Base-by-base conservation (phyloP, 345 rosid genomes). In the Aethionema arabicum region DNA sequence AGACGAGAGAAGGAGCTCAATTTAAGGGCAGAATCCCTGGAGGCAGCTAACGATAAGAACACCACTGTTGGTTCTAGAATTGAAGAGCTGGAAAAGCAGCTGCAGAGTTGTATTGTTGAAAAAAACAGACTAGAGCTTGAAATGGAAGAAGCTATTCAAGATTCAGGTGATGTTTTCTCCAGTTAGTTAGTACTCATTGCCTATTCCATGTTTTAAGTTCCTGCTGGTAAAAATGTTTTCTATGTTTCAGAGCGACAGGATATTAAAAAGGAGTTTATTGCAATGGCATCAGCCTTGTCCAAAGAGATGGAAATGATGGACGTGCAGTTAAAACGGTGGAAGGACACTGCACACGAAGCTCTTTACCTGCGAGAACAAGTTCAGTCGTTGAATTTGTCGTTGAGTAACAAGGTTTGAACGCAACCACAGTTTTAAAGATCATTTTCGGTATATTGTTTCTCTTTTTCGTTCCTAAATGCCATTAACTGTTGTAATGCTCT, bases 271-370 rank as follows among this genome's bases (percentile, higher is more conserved):
- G 97, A 93, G 78, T 81, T 93, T 70, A 78, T 69, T 75, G 82
- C 87, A 14, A 89, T 93, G 96, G 93, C 95, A 46, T 79, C 91
- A n/a, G 90, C 97, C 45, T 77, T 90, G 74, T 90, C 95, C 4
- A 93, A 84, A 72, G 99, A 90, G 79, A 80, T 93, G 91, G 83
- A 79, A 59, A 85, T 85, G 88, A 93, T 93, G 97, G 95, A 90
- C 79, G 68, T 78, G 39, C 99, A 90, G 75, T 65, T 93, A 81
- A 90, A 83, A 32, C 83, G 87, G 48, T 90, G 99, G 97, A 90
- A 87, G 83, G 83, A 79, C 67, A 81, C 80, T 52, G 95, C 99
- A 14, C 77, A 83, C 46, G 96, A 93, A 77, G 87, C 90, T 33
- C 67, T 76, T 61, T 77, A 86, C 48, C 72, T 85, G 76, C 91